These are phyloP conservation scores for Macrolepiota fuliginosa DNA, from an alignment of 768 basidiomycete genomes.

Conservation along the genomic window DNA sequence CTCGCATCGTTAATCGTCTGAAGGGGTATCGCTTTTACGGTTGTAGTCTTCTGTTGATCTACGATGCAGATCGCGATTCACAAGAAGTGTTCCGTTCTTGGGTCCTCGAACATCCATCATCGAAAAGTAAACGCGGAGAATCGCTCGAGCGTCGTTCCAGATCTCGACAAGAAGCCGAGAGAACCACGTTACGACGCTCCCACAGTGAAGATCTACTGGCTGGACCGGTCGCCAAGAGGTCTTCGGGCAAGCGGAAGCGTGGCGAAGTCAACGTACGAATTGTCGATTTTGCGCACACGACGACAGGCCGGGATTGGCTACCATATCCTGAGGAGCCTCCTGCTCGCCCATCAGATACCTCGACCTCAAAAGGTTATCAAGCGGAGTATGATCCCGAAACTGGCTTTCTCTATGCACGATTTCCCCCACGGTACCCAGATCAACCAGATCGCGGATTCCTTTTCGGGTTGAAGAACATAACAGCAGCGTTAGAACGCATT, in stretches of 20 bases:
- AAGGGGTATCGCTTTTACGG: slow-evolving; percentile 99
- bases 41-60: slow-evolving; percentile 93
- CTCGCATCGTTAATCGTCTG: slow-evolving; percentile 83
- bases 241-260: slow-evolving; percentile 64
- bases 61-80: slow-evolving; percentile 89
- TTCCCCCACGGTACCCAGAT: slow-evolving; percentile 88
- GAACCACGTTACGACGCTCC: slow-evolving; percentile 60
- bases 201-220: slow-evolving; percentile 78
- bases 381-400: slow-evolving; percentile 80
- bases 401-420: slow-evolving; percentile 86
- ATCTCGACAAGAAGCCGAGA: slow-evolving; percentile 39
- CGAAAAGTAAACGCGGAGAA: slow-evolving; percentile 73
- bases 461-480: slow-evolving; percentile 82
- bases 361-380: slow-evolving; percentile 73
- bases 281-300: slow-evolving; percentile 98
- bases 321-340: slow-evolving; percentile 49
- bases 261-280: slow-evolving; percentile 96
- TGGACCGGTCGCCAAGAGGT: slow-evolving; percentile 64
- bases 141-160: slow-evolving; percentile 64
- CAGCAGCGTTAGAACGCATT: slow-evolving; percentile 73
- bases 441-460: slow-evolving; percentile 94
- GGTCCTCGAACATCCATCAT: slow-evolving; percentile 61
- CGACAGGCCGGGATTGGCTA: slow-evolving; percentile 90
- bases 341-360: slow-evolving; percentile 39
- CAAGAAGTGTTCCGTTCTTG: slow-evolving; percentile 73